phyloP scores from a whole-genome alignment of 352 stramenopile genomes.

The Globisporangium spinosum region DNA sequence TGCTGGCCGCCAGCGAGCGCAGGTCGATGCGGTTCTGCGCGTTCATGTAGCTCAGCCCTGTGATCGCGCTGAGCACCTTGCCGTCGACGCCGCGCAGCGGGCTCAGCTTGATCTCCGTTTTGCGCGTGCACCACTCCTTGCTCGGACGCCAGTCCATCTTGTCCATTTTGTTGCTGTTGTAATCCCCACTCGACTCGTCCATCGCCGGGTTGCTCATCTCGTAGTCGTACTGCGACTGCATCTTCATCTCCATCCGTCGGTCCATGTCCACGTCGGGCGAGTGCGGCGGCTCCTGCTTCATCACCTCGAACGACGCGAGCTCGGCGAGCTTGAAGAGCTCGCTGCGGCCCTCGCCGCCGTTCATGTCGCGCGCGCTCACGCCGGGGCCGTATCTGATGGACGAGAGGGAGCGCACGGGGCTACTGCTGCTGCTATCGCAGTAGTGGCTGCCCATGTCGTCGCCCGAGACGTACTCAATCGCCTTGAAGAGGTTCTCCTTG shows the following conservation, averaged over 20 bases:
- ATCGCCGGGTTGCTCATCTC: slow-evolving; percentile 13
- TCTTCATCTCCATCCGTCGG: slow-evolving; percentile 7
- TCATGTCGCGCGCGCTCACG: slow-evolving; percentile 19
- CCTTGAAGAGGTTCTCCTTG: slow-evolving; percentile 58
- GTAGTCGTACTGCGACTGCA: slow-evolving; percentile 11
- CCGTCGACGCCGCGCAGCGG: slow-evolving; percentile 43
- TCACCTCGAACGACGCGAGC: slow-evolving; percentile 70
- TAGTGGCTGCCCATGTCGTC: slow-evolving; percentile 41
- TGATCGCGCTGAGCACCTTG: slow-evolving; percentile 45
- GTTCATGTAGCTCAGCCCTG: slow-evolving; percentile 50
- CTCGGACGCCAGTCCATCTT: slow-evolving; percentile 30
- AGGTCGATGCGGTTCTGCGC: slow-evolving; percentile 34
- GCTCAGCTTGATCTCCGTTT: slow-evolving; percentile 61
- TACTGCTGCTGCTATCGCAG: slow-evolving; percentile 18
- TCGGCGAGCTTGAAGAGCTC: slow-evolving; percentile 76
- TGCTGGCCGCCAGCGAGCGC: slow-evolving; percentile 17
- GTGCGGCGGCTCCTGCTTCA: slow-evolving; percentile 53
- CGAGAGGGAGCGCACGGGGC: slow-evolving; percentile 37
- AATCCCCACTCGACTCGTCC: slow-evolving; percentile 4
- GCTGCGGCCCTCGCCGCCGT: slow-evolving; percentile 26
- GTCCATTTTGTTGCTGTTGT: slow-evolving; percentile 18
- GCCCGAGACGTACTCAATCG: slow-evolving; percentile 60
- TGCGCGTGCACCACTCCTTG: slow-evolving; percentile 55
- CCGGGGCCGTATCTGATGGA: slow-evolving; percentile 20
- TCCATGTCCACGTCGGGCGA: slow-evolving; percentile 13